Evolutionary conservation across 1,139 yeast species (phyloP).

Genomic region (Geotrichum histeridarum): DNA sequence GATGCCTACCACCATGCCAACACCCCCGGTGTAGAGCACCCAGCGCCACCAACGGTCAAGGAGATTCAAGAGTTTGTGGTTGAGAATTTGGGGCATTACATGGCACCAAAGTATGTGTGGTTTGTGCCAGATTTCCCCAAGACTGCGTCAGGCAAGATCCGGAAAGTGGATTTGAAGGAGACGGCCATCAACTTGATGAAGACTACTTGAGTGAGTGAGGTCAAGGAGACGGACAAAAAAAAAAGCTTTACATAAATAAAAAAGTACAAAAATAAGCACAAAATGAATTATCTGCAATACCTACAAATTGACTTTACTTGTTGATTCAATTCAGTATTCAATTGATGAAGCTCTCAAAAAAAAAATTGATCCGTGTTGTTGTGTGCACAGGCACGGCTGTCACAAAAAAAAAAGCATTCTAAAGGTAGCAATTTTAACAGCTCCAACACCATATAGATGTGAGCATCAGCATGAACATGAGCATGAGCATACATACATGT

Average conservation of each 20-base stretch:
- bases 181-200: conserved; percentile 18
- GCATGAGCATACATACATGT: too few relatives aligned
- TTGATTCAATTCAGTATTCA: too few relatives aligned
- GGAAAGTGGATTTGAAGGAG: conserved; percentile 33
- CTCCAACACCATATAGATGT: too few relatives aligned
- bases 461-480: too few relatives aligned
- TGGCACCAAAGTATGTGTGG: conserved; percentile 33
- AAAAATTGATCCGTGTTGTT: too few relatives aligned
- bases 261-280: not conserved
- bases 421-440: too few relatives aligned
- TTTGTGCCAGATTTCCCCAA: conserved; percentile 35
- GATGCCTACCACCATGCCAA: conserved; percentile 20
- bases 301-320: too few relatives aligned
- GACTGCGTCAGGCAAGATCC: conserved; percentile 37
- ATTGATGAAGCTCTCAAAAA: too few relatives aligned
- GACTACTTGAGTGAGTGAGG: too few relatives aligned
- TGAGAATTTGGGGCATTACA: conserved; percentile 33
- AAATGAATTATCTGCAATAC: too few relatives aligned
- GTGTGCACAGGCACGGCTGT: too few relatives aligned
- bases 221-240: not conserved
- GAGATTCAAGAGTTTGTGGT: conserved; percentile 28
- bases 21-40: not conserved
- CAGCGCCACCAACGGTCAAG: conserved; percentile 13
- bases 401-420: too few relatives aligned
- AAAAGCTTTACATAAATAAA: not conserved